Conservation (phyloP, 257 asterid genomes). For the Solanum virginianum region DNA sequence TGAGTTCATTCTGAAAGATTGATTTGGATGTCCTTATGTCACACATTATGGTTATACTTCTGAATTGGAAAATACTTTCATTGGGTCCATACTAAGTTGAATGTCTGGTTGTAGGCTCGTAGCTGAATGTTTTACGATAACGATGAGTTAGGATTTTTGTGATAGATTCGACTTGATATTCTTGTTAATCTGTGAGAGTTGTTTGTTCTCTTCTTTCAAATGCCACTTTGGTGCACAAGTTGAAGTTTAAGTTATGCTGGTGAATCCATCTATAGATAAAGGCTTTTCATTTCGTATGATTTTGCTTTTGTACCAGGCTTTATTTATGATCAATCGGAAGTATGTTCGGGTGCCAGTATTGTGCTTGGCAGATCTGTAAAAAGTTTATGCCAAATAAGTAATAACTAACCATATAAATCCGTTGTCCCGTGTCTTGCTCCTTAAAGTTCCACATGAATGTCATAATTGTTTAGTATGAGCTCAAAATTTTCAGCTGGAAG, state of each 20-base stretch:
- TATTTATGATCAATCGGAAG: neutral
- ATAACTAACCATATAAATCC: neutral
- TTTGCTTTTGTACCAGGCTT: neutral
- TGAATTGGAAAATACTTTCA: neutral
- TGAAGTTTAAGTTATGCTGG: neutral
- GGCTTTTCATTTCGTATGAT: neutral
- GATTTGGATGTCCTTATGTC: neutral
- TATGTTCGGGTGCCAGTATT: neutral
- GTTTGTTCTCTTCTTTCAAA: neutral
- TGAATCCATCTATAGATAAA: neutral
- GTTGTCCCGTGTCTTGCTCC: neutral
- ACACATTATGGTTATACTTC: neutral
- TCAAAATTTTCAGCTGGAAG: neutral
- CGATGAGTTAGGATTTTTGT: neutral
- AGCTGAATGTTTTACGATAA: neutral
- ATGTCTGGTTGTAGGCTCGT: neutral
- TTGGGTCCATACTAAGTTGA: neutral
- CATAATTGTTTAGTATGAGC: neutral
- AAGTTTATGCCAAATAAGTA: neutral
- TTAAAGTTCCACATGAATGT: neutral
- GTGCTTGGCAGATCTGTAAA: neutral
- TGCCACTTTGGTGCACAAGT: neutral
- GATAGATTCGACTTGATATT: neutral
- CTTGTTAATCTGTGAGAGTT: neutral
- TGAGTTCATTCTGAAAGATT: constrained; percentile 22